A percentile compares a stretch with the other conserved stretches of the same genome.
Evolutionary conservation across 305 asterid species (phyloP).

Genomic region (Solanum hybrid): DNA sequence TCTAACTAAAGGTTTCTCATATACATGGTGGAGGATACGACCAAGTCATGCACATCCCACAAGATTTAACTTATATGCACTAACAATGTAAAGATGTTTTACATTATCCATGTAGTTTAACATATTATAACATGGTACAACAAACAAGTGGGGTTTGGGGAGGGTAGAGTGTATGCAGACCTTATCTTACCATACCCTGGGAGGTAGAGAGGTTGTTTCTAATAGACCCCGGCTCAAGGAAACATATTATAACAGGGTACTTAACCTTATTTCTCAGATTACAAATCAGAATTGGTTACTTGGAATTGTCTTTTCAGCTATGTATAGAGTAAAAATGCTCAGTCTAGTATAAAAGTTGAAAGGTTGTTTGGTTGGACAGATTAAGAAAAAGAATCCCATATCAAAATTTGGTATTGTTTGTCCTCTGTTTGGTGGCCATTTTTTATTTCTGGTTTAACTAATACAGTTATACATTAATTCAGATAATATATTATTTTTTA

Average conservation of each 20-base stretch:
- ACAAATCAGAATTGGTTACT: not conserved
- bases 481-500: not conserved
- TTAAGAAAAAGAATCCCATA: not conserved
- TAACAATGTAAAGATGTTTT: not conserved
- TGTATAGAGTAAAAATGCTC: not conserved
- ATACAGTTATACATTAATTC: not conserved
- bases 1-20: not conserved
- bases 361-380: not conserved
- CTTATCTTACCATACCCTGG: not conserved
- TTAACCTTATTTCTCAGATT: not conserved
- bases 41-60: not conserved
- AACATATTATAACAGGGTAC: not conserved
- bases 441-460: not conserved
- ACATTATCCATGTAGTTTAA: not conserved
- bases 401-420: not conserved
- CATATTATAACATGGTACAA: not conserved
- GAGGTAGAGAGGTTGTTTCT: not conserved
- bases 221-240: not conserved
- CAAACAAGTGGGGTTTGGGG: not conserved
- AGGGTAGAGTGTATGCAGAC: not conserved
- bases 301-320: not conserved
- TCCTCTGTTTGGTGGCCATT: not conserved
- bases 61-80: not conserved
- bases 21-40: not conserved
- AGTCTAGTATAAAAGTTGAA: not conserved